Base-by-base conservation (phyloP, 2,329 filamentous ascomycete species). In the Didymella sp. region DNA sequence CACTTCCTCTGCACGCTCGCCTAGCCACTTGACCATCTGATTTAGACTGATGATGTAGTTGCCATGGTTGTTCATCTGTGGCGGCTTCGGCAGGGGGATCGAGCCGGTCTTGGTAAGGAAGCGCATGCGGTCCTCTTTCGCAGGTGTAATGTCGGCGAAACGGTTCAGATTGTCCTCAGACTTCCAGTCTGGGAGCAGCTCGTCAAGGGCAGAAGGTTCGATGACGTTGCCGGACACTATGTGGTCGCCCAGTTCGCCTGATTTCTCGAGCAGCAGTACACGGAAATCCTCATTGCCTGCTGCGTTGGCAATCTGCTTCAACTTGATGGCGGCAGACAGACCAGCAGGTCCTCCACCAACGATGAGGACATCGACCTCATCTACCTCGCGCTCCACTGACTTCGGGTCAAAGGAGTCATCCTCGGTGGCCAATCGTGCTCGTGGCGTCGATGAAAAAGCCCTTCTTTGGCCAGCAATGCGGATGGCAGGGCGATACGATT, bases 31-130 rank as follows among this genome's bases (percentile, higher is more conserved):
- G 55, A 90, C 90, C 72, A 99, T 89, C 77, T 98, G 91, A 77
- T 96, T 98, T 70, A 99, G 80, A 72, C 91, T 96, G 71, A 99
- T 87, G 66, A 99, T 99, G 77, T 96, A 98, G 79, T 99, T 99
- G 66, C 95, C 95, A 71, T 96, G 86, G 76, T 99, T 99, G 81
- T 93, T 87, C 95, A 99, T 99, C 80, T 98, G 95, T 28, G 95
- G 95, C 41, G 95, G 95, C 12, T 89, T 87, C 1, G 94, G 95
- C 50, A 98, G 81, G 6, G 92, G 91, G 55, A 96, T 86, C 0
- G 92, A 82, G 60, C 82, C 82, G 51, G 83, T 89, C 80, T 93
- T 90, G 43, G 94, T 98, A 59, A 99, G 84, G 78, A 97, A 97
- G 67, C 91, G 89, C 94, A 99, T 96, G 78, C 87, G 89, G 72